A percentile compares a stretch with the other conserved stretches of the same genome.
Conservation (phyloP, 768 basidiomycete species). For the Tulasnella calospora region DNA sequence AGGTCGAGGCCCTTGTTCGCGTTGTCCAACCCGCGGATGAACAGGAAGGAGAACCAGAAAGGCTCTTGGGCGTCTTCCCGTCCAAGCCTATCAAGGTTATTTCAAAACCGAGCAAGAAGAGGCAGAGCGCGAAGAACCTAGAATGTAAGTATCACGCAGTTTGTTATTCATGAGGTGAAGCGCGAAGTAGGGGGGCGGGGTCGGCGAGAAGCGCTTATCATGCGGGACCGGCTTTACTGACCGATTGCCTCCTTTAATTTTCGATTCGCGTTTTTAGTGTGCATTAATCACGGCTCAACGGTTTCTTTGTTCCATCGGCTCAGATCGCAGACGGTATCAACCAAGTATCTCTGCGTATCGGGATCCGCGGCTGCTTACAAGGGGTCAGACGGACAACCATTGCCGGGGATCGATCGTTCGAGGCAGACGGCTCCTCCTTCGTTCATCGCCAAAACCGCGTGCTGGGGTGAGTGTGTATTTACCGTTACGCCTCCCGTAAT, state of each 20-base stretch:
- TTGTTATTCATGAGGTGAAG: not conserved
- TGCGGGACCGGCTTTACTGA: not conserved
- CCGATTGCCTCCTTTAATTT: constrained; percentile 21
- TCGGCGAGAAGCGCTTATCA: constrained; percentile 4
- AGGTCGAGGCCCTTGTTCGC: constrained; percentile 88
- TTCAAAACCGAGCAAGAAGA: constrained; percentile 96
- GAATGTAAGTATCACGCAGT: constrained; percentile 57
- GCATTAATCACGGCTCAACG: constrained; percentile 92
- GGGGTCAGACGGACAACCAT: constrained; percentile 83
- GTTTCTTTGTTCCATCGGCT: constrained; percentile 95
- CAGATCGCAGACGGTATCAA: constrained; percentile 91
- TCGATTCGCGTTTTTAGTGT: constrained; percentile 49
- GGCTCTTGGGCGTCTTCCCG: constrained; percentile 82
- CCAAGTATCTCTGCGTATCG: constrained; percentile 93
- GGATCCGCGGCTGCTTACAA: constrained; percentile 88
- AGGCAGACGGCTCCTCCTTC: constrained; percentile 70
- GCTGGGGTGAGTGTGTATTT: constrained; percentile 62
- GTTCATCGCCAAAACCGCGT: constrained; percentile 83
- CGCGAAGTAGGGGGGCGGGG: not conserved
- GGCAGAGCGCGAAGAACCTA: constrained; percentile 87
- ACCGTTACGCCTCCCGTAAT: not conserved
- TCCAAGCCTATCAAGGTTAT: constrained; percentile 97
- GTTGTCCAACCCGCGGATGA: constrained; percentile 75
- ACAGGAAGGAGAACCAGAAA: constrained; percentile 76
- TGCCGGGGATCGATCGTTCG: constrained; percentile 74